Evolutionary conservation across 2,329 filamentous ascomycete species (phyloP), one percentile per base, ranked within the genome.

Genomic region (Basipetospora sp.): DNA sequence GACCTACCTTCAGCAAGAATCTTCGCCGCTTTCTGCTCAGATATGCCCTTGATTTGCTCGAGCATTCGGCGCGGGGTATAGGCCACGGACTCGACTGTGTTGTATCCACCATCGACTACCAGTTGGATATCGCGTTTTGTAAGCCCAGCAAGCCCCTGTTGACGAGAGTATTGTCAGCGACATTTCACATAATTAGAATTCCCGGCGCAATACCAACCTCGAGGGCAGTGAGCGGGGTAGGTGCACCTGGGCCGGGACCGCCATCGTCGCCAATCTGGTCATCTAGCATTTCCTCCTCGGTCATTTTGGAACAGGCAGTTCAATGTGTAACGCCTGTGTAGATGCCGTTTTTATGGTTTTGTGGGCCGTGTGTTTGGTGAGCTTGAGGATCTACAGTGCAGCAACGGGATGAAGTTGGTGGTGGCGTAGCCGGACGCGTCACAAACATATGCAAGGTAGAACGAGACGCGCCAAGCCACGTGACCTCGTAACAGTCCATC

Each of bases 31-130:
- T 98, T 98, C 53, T 92, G 82, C 60, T 96, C 88, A 1, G 90
- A 98, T 25, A 98, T 94, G 41, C 90, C 90, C 58, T 96, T 98
- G 59, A 98, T 88, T 56, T 92, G 85, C 57, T 98, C 88, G 14
- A 98, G 64, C 40, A 80, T 65, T 51, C 88, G 75, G 38, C 72
- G 81, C 54, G 90, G 74, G 3, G 75, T 96, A 55, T 98, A 98
- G 35, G 90, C 90, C 43, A 98, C 81, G 2, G 87, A 80, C 59
- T 98, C 90, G 27, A 98, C 86, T 0, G 90, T 98, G 55, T 96
- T 85, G 58, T 77, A 96, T 4, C 90, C 90, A 28, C 83, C 87
- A 51, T 96, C 88, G 14, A 92, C 67, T 16, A 98, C 75, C 28
- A 94, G 67, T 54, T 94, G 90, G 48, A 96, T 92, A 54, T 98